Evolutionary conservation across 78 protist species (phyloP), one percentile per base, ranked within the genome.

Genomic region (Dictyostelium firmibasis): DNA sequence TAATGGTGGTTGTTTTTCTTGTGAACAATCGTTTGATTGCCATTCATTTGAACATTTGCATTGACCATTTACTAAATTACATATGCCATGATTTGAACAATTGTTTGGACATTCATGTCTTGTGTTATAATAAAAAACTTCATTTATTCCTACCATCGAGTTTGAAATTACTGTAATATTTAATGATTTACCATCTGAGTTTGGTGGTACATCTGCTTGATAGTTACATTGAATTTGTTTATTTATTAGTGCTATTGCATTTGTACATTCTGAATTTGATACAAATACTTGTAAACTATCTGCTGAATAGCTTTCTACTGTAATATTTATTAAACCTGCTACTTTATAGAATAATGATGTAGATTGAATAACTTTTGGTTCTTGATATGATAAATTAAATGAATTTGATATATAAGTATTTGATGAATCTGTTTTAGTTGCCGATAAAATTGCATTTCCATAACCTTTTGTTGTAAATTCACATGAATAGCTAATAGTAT

Each of bases 11-110:
- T 74, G 69, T 18, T 53, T 36, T n/a, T 60, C 67, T 23, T 20
- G 64, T 57, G 78, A 50, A 50, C 93, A 76, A n/a, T 88, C 76
- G 7, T 9, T 9, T 57, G 64, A 10, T 35, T 36, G 20, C 16
- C 29, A 35, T 4, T 38, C 11, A 2, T 11, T 3, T 4, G 5
- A 10, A 83, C 78, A 83, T 18, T 14, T 16, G 62, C 87, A 60
- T 20, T 60, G 36, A 10, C 87, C 87, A 36, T 23, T 83, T 8
- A n/a, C 1, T 8, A 76, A 36, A 23, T 72, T 31, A 67, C 93
- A 88, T 2, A 31, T 3, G 13, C 93, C 93, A 64, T 82, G 81
- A 38, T 25, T 29, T 25, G 82, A 57, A 31, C 82, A 50, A 5
- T 35, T 23, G 0, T 43, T 43, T 41, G 83, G 60, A 57, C 92